A percentile compares a stretch with the other conserved stretches of the same genome.
phyloP scores from a whole-genome alignment of 2,329 filamentous ascomycete species.

The Alternaria atra region DNA sequence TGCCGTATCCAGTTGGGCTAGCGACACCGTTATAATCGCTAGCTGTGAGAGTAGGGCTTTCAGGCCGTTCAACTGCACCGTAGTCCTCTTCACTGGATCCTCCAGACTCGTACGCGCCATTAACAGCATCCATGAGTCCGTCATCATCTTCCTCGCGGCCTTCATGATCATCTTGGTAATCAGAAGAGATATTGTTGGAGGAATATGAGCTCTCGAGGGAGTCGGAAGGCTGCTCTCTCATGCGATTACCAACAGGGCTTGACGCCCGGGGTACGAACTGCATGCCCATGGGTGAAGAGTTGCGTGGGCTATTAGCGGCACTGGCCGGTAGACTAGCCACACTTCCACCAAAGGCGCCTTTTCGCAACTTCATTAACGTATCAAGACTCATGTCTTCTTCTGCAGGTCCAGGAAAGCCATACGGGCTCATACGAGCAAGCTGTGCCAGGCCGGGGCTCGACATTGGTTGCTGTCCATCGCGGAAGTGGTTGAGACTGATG shows the following conservation, averaged over 20 bases:
- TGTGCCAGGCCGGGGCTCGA: slow-evolving; percentile 80
- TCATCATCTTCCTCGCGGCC: slow-evolving; percentile 30
- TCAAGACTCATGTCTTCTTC: slow-evolving; percentile 77
- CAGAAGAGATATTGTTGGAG: slow-evolving; percentile 21
- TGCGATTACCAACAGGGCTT: slow-evolving; percentile 42
- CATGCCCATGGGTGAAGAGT: slow-evolving; percentile 51
- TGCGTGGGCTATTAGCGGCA: slow-evolving; percentile 47
- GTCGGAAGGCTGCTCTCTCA: slow-evolving; percentile 38
- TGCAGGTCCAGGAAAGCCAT: slow-evolving; percentile 61
- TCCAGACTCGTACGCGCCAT: slow-evolving; percentile 35
- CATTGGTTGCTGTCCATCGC: slow-evolving; percentile 61
- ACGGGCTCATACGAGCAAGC: slow-evolving; percentile 66
- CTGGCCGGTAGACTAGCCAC: slow-evolving; percentile 73
- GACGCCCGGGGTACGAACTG: slow-evolving; percentile 41
- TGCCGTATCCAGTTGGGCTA: slow-evolving; percentile 27
- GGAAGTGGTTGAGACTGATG: slow-evolving; percentile 71
- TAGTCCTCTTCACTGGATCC: slow-evolving; percentile 22
- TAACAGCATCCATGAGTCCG: slow-evolving; percentile 40
- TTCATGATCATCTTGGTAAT: slow-evolving; percentile 22
- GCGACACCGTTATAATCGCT: slow-evolving; percentile 43
- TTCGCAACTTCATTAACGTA: slow-evolving; percentile 75
- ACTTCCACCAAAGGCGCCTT: slow-evolving; percentile 81
- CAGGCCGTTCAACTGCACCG: slow-evolving; percentile 30
- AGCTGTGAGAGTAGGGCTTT: slow-evolving; percentile 45
- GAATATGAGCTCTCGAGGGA: slow-evolving; percentile 40